Conservation (phyloP, 1,139 yeast genomes). For the Petasospora fabianii region DNA sequence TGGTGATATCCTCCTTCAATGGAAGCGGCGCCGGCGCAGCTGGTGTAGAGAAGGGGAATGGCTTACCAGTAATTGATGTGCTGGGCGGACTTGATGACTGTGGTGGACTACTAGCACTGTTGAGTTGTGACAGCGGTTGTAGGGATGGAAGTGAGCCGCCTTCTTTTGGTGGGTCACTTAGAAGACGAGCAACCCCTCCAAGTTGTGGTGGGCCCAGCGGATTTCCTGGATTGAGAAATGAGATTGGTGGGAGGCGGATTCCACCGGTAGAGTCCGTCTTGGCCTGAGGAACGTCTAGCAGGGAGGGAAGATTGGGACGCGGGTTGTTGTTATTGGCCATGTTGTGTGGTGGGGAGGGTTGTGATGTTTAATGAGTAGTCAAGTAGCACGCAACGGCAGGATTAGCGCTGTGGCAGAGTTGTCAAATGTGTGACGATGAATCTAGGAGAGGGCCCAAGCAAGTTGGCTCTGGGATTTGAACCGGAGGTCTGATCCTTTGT, state of each 20-base stretch:
- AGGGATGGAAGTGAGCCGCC: conserved; percentile 6
- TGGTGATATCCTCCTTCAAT: conserved; percentile 23
- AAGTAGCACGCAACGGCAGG: not conserved
- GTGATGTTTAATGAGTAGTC: not conserved
- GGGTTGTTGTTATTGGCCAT: conserved; percentile 9
- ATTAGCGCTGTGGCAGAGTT: no score
- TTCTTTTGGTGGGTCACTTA: conserved; percentile 12
- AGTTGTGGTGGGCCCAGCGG: conserved; percentile 4
- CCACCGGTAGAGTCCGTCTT: conserved; percentile 13
- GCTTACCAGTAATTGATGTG: not conserved
- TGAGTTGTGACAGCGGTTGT: conserved; percentile 4
- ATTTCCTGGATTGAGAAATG: conserved; percentile 27
- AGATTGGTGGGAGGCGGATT: conserved; percentile 34
- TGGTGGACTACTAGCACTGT: no score
- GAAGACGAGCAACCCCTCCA: conserved; percentile 8
- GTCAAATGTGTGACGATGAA: no score
- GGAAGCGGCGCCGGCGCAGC: conserved; percentile 8
- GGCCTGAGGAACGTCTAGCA: conserved; percentile 10
- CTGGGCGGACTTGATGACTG: no score
- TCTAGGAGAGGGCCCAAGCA: no score
- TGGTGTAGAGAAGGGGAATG: conserved; percentile 3
- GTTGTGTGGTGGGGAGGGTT: not conserved
- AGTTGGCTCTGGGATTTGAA: not conserved
- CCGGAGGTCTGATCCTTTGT: not conserved
- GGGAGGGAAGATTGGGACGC: conserved; percentile 22